Percentiles rank a stretch among this genome's conserved stretches.
Conservation (phyloP, 1,284 basidiomycete genomes). For the Taiwanofungus camphoratus region DNA sequence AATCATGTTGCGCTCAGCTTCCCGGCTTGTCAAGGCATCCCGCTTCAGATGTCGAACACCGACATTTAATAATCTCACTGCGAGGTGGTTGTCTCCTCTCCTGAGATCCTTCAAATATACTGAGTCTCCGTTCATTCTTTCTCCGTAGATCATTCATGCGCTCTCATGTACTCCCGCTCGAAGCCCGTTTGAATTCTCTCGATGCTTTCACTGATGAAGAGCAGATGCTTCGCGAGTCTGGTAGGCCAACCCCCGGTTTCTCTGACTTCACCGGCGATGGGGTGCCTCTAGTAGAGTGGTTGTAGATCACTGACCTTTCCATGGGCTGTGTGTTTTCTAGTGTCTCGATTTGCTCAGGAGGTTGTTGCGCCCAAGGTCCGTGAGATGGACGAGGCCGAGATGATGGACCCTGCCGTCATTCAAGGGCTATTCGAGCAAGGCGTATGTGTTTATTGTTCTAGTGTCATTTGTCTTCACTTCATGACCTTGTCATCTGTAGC, state of each 20-base stretch:
- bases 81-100: not conserved
- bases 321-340: slow-evolving; percentile 32
- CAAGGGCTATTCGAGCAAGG: slow-evolving; percentile 94
- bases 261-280: too few relatives aligned
- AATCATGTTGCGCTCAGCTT: too few relatives aligned
- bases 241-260: slow-evolving; percentile 35
- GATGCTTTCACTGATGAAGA: slow-evolving; percentile 89
- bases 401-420: slow-evolving; percentile 89
- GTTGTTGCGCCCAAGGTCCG: slow-evolving; percentile 87
- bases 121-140: too few relatives aligned
- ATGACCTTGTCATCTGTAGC: slow-evolving; percentile 35
- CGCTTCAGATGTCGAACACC: too few relatives aligned
- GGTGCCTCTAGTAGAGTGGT: too few relatives aligned
- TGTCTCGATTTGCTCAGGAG: slow-evolving; percentile 84
- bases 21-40: too few relatives aligned
- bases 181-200: slow-evolving; percentile 48
- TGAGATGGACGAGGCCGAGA: slow-evolving; percentile 98
- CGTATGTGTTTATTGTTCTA: slow-evolving; percentile 44
- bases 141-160: slow-evolving; percentile 16
- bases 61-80: too few relatives aligned
- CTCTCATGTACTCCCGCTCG: slow-evolving; percentile 10
- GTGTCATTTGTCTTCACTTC: not conserved
- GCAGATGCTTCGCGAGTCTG: slow-evolving; percentile 83
- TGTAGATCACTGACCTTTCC: too few relatives aligned
- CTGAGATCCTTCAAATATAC: too few relatives aligned